A percentile compares a stretch with the other conserved stretches of the same genome.
phyloP scores from a whole-genome alignment of 768 basidiomycete species.

The Stropharia rugosoannulata region DNA sequence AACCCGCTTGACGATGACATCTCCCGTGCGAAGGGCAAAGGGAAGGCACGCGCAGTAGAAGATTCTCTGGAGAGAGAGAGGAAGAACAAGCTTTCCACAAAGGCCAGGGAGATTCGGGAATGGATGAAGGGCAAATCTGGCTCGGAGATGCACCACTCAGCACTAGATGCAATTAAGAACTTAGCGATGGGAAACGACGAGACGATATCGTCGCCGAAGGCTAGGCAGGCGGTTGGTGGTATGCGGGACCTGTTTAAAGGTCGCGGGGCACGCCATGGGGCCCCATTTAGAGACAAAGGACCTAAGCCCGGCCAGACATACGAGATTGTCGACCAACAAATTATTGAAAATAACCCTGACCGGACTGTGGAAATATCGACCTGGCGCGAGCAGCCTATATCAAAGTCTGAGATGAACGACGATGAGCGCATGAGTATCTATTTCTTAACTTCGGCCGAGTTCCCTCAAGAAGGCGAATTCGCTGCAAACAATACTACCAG shows the following conservation, averaged over 20 bases:
- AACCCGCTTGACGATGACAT: background rate
- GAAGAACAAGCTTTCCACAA: slow-evolving; percentile 12
- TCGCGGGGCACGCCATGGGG: slow-evolving; percentile 13
- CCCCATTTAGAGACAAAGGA: slow-evolving; percentile 12
- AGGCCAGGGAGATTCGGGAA: slow-evolving; percentile 18
- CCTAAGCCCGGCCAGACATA: slow-evolving; percentile 37
- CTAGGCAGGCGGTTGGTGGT: slow-evolving; percentile 11
- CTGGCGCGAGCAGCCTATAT: slow-evolving; percentile 56
- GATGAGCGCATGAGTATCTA: slow-evolving; percentile 45
- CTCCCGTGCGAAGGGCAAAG: slow-evolving; percentile 16
- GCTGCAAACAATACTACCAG: slow-evolving; percentile 10
- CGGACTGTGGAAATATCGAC: slow-evolving; percentile 52
- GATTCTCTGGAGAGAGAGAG: slow-evolving; percentile 6
- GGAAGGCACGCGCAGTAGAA: slow-evolving; percentile 2
- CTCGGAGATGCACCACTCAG: slow-evolving; percentile 16
- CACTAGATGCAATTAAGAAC: slow-evolving; percentile 9
- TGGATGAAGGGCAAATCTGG: slow-evolving; percentile 23
- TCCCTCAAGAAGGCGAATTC: slow-evolving; percentile 24
- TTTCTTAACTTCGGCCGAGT: slow-evolving; percentile 38
- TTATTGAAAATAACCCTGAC: slow-evolving; percentile 50
- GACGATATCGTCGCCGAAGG: slow-evolving; percentile 1
- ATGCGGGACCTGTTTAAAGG: slow-evolving; percentile 22
- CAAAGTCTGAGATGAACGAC: slow-evolving; percentile 31
- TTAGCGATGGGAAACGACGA: background rate
- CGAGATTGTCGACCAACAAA: slow-evolving; percentile 39